phyloP scores from a whole-genome alignment of 805 yeast genomes.

The Danielozyma ontarioensis region DNA sequence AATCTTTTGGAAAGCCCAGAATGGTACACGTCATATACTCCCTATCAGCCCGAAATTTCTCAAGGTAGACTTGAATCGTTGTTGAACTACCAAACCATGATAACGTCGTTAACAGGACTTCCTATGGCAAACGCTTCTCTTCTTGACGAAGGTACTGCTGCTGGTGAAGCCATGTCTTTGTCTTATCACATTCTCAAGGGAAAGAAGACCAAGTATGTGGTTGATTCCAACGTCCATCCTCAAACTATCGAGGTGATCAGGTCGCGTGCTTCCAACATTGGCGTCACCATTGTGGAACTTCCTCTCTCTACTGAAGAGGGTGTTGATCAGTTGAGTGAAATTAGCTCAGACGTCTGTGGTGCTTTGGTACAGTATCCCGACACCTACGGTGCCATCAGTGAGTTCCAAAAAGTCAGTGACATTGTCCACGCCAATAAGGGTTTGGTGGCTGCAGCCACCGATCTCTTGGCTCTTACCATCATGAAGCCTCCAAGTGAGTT shows the following conservation, averaged over 20 bases:
- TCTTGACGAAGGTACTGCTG: slow-evolving; percentile 95
- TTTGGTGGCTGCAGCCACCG: slow-evolving; percentile 82
- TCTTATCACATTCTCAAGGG: slow-evolving; percentile 63
- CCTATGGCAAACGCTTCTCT: slow-evolving; percentile 94
- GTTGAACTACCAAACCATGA: slow-evolving; percentile 88
- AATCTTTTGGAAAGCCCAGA: slow-evolving; percentile 90
- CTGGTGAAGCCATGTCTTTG: slow-evolving; percentile 93
- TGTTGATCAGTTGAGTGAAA: slow-evolving; percentile 17
- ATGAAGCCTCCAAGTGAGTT: slow-evolving; percentile 78
- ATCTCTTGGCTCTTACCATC: slow-evolving; percentile 81
- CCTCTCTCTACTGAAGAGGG: slow-evolving; percentile 45
- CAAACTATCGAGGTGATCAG: slow-evolving; percentile 79
- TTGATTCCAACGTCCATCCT: slow-evolving; percentile 73
- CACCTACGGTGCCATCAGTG: slow-evolving; percentile 64
- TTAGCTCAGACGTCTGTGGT: slow-evolving; percentile 56
- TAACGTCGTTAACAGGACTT: slow-evolving; percentile 86
- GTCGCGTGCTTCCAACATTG: slow-evolving; percentile 74
- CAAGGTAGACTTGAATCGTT: slow-evolving; percentile 93
- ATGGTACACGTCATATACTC: slow-evolving; percentile 98
- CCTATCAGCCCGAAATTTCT: slow-evolving; percentile 96
- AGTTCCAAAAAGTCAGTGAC: slow-evolving; percentile 54
- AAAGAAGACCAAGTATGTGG: slow-evolving; percentile 63
- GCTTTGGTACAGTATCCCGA: slow-evolving; percentile 87
- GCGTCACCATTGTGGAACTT: slow-evolving; percentile 56
- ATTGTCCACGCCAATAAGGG: slow-evolving; percentile 69